phyloP scores from a whole-genome alignment of 1,284 basidiomycete species.

The Leccinum solheimii region DNA sequence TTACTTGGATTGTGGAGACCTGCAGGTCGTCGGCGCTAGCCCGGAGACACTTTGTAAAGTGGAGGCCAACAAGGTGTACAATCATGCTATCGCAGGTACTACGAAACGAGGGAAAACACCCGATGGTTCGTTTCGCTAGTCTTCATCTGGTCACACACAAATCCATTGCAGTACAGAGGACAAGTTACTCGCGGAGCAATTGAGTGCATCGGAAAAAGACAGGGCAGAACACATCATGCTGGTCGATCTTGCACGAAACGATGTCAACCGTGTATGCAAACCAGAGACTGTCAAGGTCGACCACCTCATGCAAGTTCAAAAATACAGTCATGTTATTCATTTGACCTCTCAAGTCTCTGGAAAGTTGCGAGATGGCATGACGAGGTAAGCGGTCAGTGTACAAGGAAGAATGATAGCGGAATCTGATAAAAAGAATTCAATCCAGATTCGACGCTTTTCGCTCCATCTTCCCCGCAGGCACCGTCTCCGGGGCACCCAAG shows the following conservation, averaged over 20 bases:
- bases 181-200: constrained; percentile 68
- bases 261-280: constrained; percentile 96
- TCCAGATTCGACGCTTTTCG: constrained; percentile 95
- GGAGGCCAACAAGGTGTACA: constrained; percentile 88
- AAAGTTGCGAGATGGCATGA: constrained; percentile 77
- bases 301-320: constrained; percentile 91
- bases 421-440: neutral
- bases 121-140: constrained; percentile 61
- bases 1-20: constrained; percentile 90
- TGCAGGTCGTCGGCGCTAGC: constrained; percentile 95
- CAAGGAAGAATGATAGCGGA: neutral
- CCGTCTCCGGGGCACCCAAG: constrained; percentile 99
- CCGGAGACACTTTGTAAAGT: constrained; percentile 99
- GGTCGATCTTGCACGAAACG: constrained; percentile 98
- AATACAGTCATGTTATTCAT: constrained; percentile 98
- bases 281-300: constrained; percentile 96
- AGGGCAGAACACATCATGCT: constrained; percentile 99
- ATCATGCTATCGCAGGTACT: constrained; percentile 98
- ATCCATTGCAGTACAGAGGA: constrained; percentile 68
- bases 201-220: constrained; percentile 89
- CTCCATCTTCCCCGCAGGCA: constrained; percentile 98
- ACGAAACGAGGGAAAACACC: constrained; percentile 82
- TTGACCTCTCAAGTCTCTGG: constrained; percentile 96
- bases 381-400: constrained; percentile 51
- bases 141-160: constrained; percentile 5